A percentile compares a stretch with the other conserved stretches of the same genome.
Conservation (phyloP, 805 yeast species). For the Metschnikowia koreensis region DNA sequence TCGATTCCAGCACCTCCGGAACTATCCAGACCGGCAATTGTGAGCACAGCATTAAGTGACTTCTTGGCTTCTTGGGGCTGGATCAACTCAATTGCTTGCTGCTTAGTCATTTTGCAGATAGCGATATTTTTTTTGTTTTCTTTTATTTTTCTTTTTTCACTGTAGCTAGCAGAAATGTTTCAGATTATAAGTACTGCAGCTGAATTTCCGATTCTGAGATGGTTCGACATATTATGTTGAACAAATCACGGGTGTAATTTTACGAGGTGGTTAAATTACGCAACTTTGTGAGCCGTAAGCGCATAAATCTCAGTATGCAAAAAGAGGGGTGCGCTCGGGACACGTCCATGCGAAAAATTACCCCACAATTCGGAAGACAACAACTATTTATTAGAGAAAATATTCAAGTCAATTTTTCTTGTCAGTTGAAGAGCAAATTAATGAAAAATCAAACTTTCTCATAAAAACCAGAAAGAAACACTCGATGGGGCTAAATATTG, state of each 20-base stretch:
- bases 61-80: not conserved
- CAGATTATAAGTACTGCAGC: not conserved
- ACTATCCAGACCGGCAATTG: conserved; percentile 73
- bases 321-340: not conserved
- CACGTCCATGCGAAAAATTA: too few relatives aligned
- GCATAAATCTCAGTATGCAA: conserved; percentile 6
- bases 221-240: too few relatives aligned
- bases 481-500: too few relatives aligned
- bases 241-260: not conserved
- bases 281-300: conserved; percentile 8
- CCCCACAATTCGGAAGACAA: not conserved
- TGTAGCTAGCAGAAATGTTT: not conserved
- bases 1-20: conserved; percentile 94
- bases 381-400: not conserved
- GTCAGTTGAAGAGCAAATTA: too few relatives aligned
- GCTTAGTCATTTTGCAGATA: not conserved
- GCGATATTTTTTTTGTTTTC: not conserved
- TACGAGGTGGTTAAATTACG: not conserved
- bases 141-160: not conserved
- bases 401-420: too few relatives aligned
- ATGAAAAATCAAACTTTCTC: too few relatives aligned
- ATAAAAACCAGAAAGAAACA: too few relatives aligned
- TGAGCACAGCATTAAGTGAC: conserved; percentile 21
- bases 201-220: too few relatives aligned
- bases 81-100: conserved; percentile 1